Percentiles rank a stretch among this genome's conserved stretches.
Conservation (phyloP, 1,284 basidiomycete species). For the Porogramme epimiltina region DNA sequence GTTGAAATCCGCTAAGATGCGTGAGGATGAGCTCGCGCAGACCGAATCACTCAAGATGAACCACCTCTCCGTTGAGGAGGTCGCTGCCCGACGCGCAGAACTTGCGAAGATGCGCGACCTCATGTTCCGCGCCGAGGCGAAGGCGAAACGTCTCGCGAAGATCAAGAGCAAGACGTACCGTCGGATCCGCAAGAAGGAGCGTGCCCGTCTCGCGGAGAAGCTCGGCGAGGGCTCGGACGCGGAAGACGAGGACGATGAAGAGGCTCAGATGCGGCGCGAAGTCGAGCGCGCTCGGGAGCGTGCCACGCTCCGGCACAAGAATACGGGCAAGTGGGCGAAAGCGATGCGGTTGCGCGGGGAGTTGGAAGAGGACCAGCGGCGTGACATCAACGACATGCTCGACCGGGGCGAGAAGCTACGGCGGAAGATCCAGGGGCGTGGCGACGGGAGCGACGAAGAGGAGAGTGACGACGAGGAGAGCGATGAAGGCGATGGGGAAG, state of each 20-base stretch:
- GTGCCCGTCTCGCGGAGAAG: conserved; percentile 56
- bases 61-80: conserved; percentile 82
- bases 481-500: conserved; percentile 44
- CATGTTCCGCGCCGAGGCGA: conserved; percentile 92
- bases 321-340: conserved; percentile 82
- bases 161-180: conserved; percentile 97
- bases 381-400: conserved; percentile 80
- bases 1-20: conserved; percentile 76
- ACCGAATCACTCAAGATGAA: conserved; percentile 85
- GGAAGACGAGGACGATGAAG: conserved; percentile 54
- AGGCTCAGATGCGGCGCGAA: conserved; percentile 71
- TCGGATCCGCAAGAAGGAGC: conserved; percentile 82
- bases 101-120: conserved; percentile 90
- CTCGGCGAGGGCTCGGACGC: conserved; percentile 51
- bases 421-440: conserved; percentile 71
- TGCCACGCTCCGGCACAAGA: conserved; percentile 84
- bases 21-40: conserved; percentile 76
- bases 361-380: conserved; percentile 64
- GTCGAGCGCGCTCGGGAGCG: conserved; percentile 81
- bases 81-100: conserved; percentile 78
- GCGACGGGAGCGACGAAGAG: conserved; percentile 46
- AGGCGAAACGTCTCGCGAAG: conserved; percentile 89
- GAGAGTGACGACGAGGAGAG: conserved; percentile 48
- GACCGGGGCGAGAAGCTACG: conserved; percentile 72
- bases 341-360: conserved; percentile 67